phyloP scores from a whole-genome alignment of 768 basidiomycete genomes.

The Dioszegia crocea region DNA sequence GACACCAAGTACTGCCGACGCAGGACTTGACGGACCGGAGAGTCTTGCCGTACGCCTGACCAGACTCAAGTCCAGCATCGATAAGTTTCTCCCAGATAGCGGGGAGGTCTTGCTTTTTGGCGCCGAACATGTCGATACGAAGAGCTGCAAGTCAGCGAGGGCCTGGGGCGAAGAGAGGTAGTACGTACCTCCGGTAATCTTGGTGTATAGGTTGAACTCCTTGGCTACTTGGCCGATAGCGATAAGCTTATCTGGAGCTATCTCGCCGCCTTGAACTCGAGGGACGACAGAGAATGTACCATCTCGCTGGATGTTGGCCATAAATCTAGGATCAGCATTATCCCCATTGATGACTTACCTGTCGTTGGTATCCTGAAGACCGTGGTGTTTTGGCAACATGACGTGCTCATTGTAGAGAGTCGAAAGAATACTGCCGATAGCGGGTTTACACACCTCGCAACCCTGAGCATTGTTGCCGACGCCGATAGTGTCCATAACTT shows the following conservation, averaged over 20 bases:
- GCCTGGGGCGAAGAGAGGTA: too few relatives aligned
- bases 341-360: conserved; percentile 9
- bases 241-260: conserved; percentile 64
- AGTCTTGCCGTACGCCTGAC: conserved; percentile 68
- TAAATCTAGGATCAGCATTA: conserved; percentile 46
- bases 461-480: conserved; percentile 56
- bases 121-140: conserved; percentile 69
- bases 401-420: conserved; percentile 63
- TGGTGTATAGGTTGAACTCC: conserved; percentile 66
- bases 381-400: conserved; percentile 61
- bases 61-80: conserved; percentile 67
- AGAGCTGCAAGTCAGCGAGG: conserved; percentile 49
- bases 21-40: conserved; percentile 73
- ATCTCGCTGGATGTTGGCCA: conserved; percentile 67
- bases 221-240: conserved; percentile 64
- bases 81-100: conserved; percentile 63
- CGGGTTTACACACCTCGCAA: conserved; percentile 72
- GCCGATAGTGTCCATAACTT: conserved; percentile 58
- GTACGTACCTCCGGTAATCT: conserved; percentile 50
- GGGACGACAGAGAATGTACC: conserved; percentile 70
- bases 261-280: conserved; percentile 67
- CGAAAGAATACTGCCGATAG: conserved; percentile 58
- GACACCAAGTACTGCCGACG: conserved; percentile 63
- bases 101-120: conserved; percentile 64
- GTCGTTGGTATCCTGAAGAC: conserved; percentile 71